Percentiles rank a stretch among this genome's conserved stretches.
These are phyloP conservation scores for Amaranthus hypochondriacus DNA, from an alignment of 148 eudicot genomes.

Conservation along the genomic window DNA sequence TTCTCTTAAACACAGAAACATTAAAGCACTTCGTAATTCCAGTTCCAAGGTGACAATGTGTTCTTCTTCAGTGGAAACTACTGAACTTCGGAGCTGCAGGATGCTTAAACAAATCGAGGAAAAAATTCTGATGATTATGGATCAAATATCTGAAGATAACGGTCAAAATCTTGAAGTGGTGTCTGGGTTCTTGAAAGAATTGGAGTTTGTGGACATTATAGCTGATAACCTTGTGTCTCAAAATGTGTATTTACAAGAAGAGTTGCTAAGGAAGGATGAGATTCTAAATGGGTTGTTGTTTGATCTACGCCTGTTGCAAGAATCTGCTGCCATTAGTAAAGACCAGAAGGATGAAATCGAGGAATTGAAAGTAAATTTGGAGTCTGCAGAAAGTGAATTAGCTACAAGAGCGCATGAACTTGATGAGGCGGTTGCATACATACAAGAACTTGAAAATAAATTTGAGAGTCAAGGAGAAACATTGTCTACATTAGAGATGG, in stretches of 20 bases:
- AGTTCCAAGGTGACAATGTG: slow-evolving; percentile 27
- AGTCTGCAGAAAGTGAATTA: slow-evolving; percentile 50
- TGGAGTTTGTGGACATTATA: slow-evolving; percentile 44
- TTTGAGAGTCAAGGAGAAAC: slow-evolving; percentile 46
- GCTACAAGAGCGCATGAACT: slow-evolving; percentile 41
- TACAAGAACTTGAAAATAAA: slow-evolving; percentile 47
- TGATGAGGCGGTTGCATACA: slow-evolving; percentile 39
- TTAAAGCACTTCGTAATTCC: slow-evolving; percentile 23
- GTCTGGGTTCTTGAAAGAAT: slow-evolving; percentile 36
- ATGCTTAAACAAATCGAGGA: slow-evolving; percentile 33
- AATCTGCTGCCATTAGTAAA: slow-evolving; percentile 51
- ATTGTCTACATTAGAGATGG: slow-evolving; percentile 45
- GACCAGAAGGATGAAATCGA: slow-evolving; percentile 67
- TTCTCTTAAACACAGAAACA: slow-evolving; percentile 23
- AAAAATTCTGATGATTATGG: slow-evolving; percentile 23
- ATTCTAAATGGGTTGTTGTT: slow-evolving; percentile 60
- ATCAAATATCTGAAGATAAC: slow-evolving; percentile 33
- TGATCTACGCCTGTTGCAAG: slow-evolving; percentile 82
- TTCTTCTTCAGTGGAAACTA: slow-evolving; percentile 24
- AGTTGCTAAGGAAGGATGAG: slow-evolving; percentile 71
- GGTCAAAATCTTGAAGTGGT: slow-evolving; percentile 31
- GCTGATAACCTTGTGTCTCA: slow-evolving; percentile 41
- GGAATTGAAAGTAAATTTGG: slow-evolving; percentile 39
- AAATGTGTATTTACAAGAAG: slow-evolving; percentile 42
- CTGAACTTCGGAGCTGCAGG: slow-evolving; percentile 35